These are phyloP conservation scores for Camellia oleifera DNA, from an alignment of 179 eudicot genomes.

Conservation along the genomic window DNA sequence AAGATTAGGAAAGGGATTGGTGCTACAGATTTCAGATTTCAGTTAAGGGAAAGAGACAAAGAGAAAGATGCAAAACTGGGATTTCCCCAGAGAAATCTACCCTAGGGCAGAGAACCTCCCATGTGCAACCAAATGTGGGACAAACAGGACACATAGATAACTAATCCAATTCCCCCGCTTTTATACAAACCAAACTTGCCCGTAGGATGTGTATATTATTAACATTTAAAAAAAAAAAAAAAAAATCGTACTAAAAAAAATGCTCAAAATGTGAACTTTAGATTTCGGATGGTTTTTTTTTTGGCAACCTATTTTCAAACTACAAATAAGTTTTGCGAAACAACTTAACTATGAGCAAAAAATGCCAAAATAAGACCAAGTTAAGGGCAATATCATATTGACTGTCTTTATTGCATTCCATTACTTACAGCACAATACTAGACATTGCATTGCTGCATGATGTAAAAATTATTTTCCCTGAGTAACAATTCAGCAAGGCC, in stretches of 20 bases:
- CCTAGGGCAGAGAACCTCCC: too few relatives aligned
- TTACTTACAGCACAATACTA: neutral
- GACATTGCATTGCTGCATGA: too few relatives aligned
- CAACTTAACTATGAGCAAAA: neutral
- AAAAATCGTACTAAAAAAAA: slow-evolving; percentile 4
- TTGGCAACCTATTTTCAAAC: too few relatives aligned
- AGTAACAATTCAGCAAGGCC: slow-evolving; percentile 37
- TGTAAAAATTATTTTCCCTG: neutral
- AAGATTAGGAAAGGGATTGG: too few relatives aligned
- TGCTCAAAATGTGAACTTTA: slow-evolving; percentile 58
- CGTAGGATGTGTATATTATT: neutral
- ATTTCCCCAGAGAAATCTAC: too few relatives aligned
- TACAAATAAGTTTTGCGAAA: too few relatives aligned
- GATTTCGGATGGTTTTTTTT: slow-evolving; percentile 37
- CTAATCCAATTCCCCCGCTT: neutral
- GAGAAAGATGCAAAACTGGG: too few relatives aligned
- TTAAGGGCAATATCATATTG: neutral
- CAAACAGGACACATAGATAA: neutral
- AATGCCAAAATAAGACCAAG: neutral
- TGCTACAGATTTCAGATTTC: too few relatives aligned
- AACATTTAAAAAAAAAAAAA: neutral
- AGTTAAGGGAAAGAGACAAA: too few relatives aligned
- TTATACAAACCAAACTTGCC: neutral
- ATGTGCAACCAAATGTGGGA: too few relatives aligned
- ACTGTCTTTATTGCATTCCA: neutral